These are phyloP conservation scores for Amaranthus hypochondriacus DNA, from an alignment of 148 eudicot species.

Conservation along the genomic window DNA sequence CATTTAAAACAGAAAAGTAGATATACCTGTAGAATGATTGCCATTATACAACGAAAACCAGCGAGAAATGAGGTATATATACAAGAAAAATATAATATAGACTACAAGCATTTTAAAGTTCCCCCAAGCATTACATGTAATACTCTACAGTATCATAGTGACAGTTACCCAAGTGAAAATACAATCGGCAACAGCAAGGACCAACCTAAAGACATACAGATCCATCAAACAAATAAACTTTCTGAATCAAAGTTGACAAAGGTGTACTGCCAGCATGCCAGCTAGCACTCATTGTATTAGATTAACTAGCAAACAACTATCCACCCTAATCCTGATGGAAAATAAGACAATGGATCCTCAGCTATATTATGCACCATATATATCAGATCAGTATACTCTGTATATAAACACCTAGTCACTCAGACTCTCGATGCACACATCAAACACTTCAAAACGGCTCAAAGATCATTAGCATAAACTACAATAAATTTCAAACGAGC, in stretches of 20 bases:
- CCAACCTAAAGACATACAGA: background rate
- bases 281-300: background rate
- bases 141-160: background rate
- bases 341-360: background rate
- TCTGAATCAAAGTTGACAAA: background rate
- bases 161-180: background rate
- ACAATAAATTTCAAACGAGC: background rate
- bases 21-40: background rate
- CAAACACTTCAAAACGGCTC: background rate
- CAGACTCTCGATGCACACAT: background rate
- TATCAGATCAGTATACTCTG: background rate
- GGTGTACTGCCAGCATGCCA: background rate
- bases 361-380: background rate
- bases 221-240: background rate
- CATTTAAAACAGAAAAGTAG: background rate
- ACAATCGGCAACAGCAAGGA: background rate
- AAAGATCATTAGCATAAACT: background rate
- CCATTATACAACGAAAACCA: background rate
- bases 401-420: background rate
- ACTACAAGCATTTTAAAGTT: background rate
- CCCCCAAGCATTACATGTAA: background rate
- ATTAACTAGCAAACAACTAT: conserved; percentile 3
- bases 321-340: background rate
- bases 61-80: background rate
- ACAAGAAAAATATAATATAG: background rate